Evolutionary conservation across 1,284 basidiomycete species (phyloP), one percentile per base, ranked within the genome.

Genomic region (Apiotrichum veenhuisii): DNA sequence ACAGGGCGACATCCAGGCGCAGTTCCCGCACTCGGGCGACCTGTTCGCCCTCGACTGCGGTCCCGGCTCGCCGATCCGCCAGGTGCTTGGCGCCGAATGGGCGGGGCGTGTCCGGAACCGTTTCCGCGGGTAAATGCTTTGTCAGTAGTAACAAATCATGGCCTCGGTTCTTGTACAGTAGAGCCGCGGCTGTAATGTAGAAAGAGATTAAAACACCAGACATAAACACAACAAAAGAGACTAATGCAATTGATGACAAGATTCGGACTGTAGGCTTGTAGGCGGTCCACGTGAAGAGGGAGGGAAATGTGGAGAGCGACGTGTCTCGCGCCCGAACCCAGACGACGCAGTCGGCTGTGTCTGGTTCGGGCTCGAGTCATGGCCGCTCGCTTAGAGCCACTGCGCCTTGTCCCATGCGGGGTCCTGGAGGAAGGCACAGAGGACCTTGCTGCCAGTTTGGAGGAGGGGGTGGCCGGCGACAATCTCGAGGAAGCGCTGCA

Each of bases 391-490:
- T 52, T 64, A 76, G 20, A 66, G 50, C 74, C 74, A 77, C 50
- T 75, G 75, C 20, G 71, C 64, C 62, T 71, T 74, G 38, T 76
- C 73, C 74, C 74, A 76, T 18, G 66, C 54, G 10, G 74, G 74
- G 61, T 76, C 74, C 59, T 98, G 95, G 46, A 98, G 79, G 80
- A 98, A 98, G 9, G 94, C 94, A 64, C 91, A 94, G 18, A 98
- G 81, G 9, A 98, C 93, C 76, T 98, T 98, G 78, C 90, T 94
- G 37, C 95, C 95, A 0, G 95, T 98, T 84, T 98, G 95, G 23
- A 98, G 80, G 58, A 98, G 80, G 1, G 95, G 95, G 76, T 98
- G 96, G 0, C 95, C 96, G 0, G 95, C 95, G 43, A 98, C 96
- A 63, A 98, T 87, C 69, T 90, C 92, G 68, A 98, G 77, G 79